Evolutionary conservation across 1,284 basidiomycete species (phyloP), one percentile per base, ranked within the genome.

Genomic region (Marasmius fiardii): DNA sequence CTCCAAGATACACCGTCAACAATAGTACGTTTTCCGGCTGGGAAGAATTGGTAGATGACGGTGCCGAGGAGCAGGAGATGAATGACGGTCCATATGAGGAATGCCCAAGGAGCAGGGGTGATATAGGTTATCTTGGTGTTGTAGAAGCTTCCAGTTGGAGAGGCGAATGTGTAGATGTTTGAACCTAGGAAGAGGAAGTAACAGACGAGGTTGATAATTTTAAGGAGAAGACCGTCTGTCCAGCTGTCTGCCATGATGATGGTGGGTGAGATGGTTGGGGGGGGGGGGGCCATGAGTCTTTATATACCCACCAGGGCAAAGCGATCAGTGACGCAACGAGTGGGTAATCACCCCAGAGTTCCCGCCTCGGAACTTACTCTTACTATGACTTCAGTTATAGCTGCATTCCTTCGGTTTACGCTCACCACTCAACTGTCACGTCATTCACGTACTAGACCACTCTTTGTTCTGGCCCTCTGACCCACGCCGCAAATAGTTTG

Each of bases 1-100:
- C 93, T 81, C 93, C 94, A 97, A 28, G 83, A 81, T 61, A 98
- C 83, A 47, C 86, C 90, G 67, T 95, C 92, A 59, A 96, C 78
- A 63, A 97, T 85, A 65, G 88, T 80, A 43, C 73, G 76, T 71
- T 95, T 93, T 39, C 93, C 95, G n/a, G 65, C 65, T 21, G 85
- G 79, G 72, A 85, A 86, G 81, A 95, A 95, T 68, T 95, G 93
- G 82, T 92, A 95, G 73, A 94, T 80, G 65, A 95, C 76, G 31
- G 90, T 92, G 43, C 93, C 92, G 57, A 97, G 81, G 52, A 97
- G 83, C 33, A 97, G 81, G 21, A 93, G 68, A 72, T 97, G 93
- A 66, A 94, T 92, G 60, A 93, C 72, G 24, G 88, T 85, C 90
- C 90, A 92, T 65, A 93, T 89, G 70, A 85, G 79, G 74, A 92